Evolutionary conservation across 495 filamentous ascomycete species (phyloP).

Genomic region (Penicillium tannophilum): DNA sequence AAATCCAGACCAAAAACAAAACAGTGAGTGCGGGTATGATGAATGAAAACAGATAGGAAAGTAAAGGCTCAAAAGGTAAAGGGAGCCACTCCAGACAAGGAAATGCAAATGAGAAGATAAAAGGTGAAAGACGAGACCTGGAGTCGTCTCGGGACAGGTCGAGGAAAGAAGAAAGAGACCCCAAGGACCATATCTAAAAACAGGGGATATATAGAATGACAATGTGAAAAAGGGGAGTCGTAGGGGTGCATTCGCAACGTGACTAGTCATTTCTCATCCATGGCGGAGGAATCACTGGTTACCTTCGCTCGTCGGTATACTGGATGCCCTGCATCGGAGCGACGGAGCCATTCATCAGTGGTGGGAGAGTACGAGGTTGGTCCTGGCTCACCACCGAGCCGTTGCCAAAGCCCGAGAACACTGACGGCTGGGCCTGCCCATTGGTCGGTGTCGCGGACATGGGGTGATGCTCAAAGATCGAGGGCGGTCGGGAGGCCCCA

Average conservation of each 20-base stretch:
- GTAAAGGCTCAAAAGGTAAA: slow-evolving; percentile 6
- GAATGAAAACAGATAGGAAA: slow-evolving; percentile 14
- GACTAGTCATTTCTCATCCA: slow-evolving; percentile 34
- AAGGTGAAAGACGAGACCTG: slow-evolving; percentile 4
- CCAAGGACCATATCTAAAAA: slow-evolving; percentile 23
- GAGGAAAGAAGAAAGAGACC: neutral
- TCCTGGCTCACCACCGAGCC: slow-evolving; percentile 39
- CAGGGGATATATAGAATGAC: slow-evolving; percentile 25
- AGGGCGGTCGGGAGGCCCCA: slow-evolving; percentile 43
- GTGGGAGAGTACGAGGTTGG: slow-evolving; percentile 54
- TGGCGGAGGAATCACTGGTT: slow-evolving; percentile 8
- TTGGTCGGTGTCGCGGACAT: slow-evolving; percentile 42
- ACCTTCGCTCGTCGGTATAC: slow-evolving; percentile 55
- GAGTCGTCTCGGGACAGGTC: neutral
- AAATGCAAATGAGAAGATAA: slow-evolving; percentile 8
- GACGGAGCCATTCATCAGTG: slow-evolving; percentile 51
- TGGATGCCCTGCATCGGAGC: slow-evolving; percentile 62
- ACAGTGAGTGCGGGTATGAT: slow-evolving; percentile 33
- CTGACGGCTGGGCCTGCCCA: slow-evolving; percentile 36
- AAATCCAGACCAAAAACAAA: neutral
- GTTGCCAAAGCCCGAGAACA: slow-evolving; percentile 38
- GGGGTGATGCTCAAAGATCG: slow-evolving; percentile 44
- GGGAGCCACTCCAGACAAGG: slow-evolving; percentile 16
- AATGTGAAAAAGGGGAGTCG: slow-evolving; percentile 23
- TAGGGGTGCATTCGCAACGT: slow-evolving; percentile 26